Evolutionary conservation across 768 basidiomycete species (phyloP).

Genomic region (Boletellus ananas): DNA sequence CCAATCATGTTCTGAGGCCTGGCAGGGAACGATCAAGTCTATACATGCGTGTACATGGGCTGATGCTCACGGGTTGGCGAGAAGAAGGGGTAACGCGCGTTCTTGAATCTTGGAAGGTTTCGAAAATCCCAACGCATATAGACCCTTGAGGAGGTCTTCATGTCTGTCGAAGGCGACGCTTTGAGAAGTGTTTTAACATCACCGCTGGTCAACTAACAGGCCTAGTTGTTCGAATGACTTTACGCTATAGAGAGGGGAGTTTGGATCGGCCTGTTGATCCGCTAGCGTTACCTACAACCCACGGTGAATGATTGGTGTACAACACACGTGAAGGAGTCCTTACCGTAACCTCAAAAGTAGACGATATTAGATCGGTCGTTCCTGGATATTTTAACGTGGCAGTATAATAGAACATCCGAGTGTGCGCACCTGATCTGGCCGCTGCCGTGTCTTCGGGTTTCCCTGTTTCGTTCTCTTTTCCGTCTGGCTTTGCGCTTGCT

Average conservation of each 20-base stretch:
- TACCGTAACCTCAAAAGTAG: slow-evolving; percentile 82
- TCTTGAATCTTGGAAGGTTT: slow-evolving; percentile 99
- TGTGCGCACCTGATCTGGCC: slow-evolving; percentile 21
- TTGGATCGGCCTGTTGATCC: slow-evolving; percentile 92
- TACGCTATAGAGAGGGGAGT: slow-evolving; percentile 91
- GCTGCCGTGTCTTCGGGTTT: slow-evolving; percentile 18
- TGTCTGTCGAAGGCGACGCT: slow-evolving; percentile 46
- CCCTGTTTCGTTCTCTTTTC: slow-evolving; percentile 25
- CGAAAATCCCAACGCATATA: slow-evolving; percentile 93
- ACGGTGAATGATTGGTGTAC: slow-evolving; percentile 3
- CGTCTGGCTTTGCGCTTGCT: slow-evolving; percentile 23
- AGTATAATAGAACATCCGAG: background rate
- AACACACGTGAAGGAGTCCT: slow-evolving; percentile 16
- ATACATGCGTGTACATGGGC: background rate
- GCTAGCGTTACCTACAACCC: slow-evolving; percentile 81
- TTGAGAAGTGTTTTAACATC: slow-evolving; percentile 4
- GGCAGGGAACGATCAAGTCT: slow-evolving; percentile 3
- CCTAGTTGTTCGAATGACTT: slow-evolving; percentile 96
- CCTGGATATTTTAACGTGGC: slow-evolving; percentile 7
- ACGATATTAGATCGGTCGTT: slow-evolving; percentile 63
- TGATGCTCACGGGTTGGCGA: slow-evolving; percentile 76
- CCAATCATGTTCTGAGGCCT: slow-evolving; percentile 99
- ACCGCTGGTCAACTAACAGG: slow-evolving; percentile 53
- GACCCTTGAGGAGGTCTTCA: slow-evolving; percentile 85
- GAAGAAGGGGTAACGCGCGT: slow-evolving; percentile 86